A percentile compares a stretch with the other conserved stretches of the same genome.
These are phyloP conservation scores for Spathaspora hagerdaliae DNA, from an alignment of 805 yeast genomes.

Conservation along the genomic window DNA sequence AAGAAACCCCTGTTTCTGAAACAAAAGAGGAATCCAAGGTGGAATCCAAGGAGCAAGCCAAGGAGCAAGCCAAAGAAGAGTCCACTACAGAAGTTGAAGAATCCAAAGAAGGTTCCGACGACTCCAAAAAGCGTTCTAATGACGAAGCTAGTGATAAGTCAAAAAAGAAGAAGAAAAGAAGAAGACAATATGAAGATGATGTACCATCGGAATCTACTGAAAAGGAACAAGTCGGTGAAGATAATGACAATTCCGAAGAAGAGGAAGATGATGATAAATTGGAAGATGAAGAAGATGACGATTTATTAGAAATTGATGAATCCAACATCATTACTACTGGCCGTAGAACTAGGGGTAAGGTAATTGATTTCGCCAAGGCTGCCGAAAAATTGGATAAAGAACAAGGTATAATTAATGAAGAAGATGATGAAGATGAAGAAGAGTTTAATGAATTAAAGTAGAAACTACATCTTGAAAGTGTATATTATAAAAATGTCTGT, in stretches of 20 bases:
- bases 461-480: background rate
- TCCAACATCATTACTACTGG: slow-evolving; percentile 81
- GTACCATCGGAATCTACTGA: slow-evolving; percentile 43
- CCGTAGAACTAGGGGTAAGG: slow-evolving; percentile 86
- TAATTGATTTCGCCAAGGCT: slow-evolving; percentile 79
- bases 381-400: slow-evolving; percentile 64
- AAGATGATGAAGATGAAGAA: slow-evolving; percentile 45
- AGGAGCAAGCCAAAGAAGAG: slow-evolving; percentile 12
- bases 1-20: no score
- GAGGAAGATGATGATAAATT: slow-evolving; percentile 50
- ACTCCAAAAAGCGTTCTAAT: slow-evolving; percentile 4
- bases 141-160: slow-evolving; percentile 12
- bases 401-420: slow-evolving; percentile 33
- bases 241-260: slow-evolving; percentile 43
- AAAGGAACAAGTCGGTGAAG: slow-evolving; percentile 45
- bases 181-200: slow-evolving; percentile 58
- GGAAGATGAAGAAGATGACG: slow-evolving; percentile 74
- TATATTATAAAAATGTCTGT: no score
- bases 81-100: slow-evolving; percentile 11
- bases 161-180: slow-evolving; percentile 51
- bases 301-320: slow-evolving; percentile 72
- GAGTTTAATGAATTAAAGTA: slow-evolving; percentile 17
- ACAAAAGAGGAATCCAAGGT: background rate
- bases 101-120: slow-evolving; percentile 7
- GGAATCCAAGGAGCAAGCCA: background rate